phyloP scores from a whole-genome alignment of 208 protist species.

The Trypanosoma cruzi region DNA sequence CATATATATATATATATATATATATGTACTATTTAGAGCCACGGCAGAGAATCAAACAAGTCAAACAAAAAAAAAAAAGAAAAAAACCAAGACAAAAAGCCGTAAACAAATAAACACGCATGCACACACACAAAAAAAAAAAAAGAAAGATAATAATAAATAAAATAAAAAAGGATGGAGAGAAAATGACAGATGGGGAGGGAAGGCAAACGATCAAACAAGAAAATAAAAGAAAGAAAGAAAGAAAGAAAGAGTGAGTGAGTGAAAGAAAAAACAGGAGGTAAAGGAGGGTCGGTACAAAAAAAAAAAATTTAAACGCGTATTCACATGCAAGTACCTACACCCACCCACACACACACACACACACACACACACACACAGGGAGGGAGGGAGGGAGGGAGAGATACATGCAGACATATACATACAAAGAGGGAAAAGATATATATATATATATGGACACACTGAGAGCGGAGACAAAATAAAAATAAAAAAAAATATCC shows the following conservation, averaged over 20 bases:
- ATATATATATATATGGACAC: no score
- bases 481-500: not conserved
- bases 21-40: not conserved
- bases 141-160: not conserved
- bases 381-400: not conserved
- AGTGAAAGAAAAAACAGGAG: no score
- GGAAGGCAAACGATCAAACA: not conserved
- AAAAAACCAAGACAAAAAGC: no score
- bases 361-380: not conserved
- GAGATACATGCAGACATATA: not conserved
- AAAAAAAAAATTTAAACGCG: not conserved
- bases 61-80: not conserved
- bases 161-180: not conserved
- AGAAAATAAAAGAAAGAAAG: not conserved
- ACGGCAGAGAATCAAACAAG: not conserved
- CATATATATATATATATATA: conserved; percentile 14
- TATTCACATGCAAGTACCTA: not conserved
- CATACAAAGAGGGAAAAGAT: no score
- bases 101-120: no score
- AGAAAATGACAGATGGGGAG: not conserved
- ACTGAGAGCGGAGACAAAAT: no score
- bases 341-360: not conserved
- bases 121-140: no score
- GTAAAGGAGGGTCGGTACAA: no score
- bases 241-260: not conserved